These are phyloP conservation scores for Rusavskia elegans DNA, from an alignment of 495 filamentous ascomycete genomes.

Conservation along the genomic window DNA sequence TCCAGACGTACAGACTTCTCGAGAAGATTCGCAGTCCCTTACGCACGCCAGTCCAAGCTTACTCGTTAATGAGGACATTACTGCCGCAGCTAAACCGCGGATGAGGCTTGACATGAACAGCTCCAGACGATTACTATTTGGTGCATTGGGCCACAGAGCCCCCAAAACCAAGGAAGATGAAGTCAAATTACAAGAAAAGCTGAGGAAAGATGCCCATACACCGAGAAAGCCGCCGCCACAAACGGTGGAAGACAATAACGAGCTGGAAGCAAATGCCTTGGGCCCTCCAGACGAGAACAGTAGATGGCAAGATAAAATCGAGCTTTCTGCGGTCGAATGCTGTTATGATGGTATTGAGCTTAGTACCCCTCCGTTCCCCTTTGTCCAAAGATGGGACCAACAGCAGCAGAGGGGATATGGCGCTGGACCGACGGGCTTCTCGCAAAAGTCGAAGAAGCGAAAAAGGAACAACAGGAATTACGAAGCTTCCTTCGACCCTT, in stretches of 20 bases:
- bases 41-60: no score
- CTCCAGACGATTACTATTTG: slow-evolving; percentile 52
- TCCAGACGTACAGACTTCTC: no score
- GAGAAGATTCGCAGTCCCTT: not conserved
- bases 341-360: slow-evolving; percentile 55
- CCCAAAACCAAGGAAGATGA: slow-evolving; percentile 55
- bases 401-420: slow-evolving; percentile 40
- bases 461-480: slow-evolving; percentile 23
- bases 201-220: slow-evolving; percentile 21
- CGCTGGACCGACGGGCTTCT: slow-evolving; percentile 22
- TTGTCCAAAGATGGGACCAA: slow-evolving; percentile 73
- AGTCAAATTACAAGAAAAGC: slow-evolving; percentile 39
- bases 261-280: slow-evolving; percentile 1
- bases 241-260: slow-evolving; percentile 11
- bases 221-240: slow-evolving; percentile 8
- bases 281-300: slow-evolving; percentile 16
- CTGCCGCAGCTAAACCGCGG: slow-evolving; percentile 17
- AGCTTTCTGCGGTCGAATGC: slow-evolving; percentile 66
- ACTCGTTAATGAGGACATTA: no score
- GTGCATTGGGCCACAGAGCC: slow-evolving; percentile 50
- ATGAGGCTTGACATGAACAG: slow-evolving; percentile 47
- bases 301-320: slow-evolving; percentile 61
- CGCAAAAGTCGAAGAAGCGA: slow-evolving; percentile 40
- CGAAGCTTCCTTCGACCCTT: slow-evolving; percentile 4
- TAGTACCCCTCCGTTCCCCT: slow-evolving; percentile 76